These are phyloP conservation scores for Inonotus hispidus DNA, from an alignment of 1,284 basidiomycete genomes.

Conservation along the genomic window DNA sequence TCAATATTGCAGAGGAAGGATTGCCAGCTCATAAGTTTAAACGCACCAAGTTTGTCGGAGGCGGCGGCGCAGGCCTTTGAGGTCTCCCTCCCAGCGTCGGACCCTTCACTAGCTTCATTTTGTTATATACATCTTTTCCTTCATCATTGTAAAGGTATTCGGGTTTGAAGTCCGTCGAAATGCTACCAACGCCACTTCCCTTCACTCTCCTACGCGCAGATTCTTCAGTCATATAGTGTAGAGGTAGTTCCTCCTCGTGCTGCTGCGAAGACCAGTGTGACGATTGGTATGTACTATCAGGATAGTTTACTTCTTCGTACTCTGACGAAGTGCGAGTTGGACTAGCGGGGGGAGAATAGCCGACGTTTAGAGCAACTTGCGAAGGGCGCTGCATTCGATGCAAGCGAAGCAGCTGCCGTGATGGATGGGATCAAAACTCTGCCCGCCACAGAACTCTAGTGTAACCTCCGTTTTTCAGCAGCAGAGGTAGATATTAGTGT, in stretches of 20 bases:
- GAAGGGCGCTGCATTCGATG: slow-evolving; percentile 46
- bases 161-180: slow-evolving; percentile 33
- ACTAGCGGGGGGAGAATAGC: slow-evolving; percentile 41
- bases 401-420: slow-evolving; percentile 6
- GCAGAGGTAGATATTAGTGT: neutral
- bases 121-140: slow-evolving; percentile 71
- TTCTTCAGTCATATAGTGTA: slow-evolving; percentile 70
- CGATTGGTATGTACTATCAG: slow-evolving; percentile 24
- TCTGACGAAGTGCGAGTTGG: slow-evolving; percentile 49
- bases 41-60: slow-evolving; percentile 67
- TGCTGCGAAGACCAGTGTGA: slow-evolving; percentile 30
- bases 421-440: neutral
- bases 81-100: slow-evolving; percentile 56
- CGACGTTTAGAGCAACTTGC: slow-evolving; percentile 67
- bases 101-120: slow-evolving; percentile 44
- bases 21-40: slow-evolving; percentile 15
- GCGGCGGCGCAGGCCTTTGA: slow-evolving; percentile 54
- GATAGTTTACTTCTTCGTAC: slow-evolving; percentile 66
- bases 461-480: neutral
- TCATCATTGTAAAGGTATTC: slow-evolving; percentile 50
- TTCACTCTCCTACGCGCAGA: slow-evolving; percentile 55
- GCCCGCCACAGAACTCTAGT: neutral
- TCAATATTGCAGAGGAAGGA: slow-evolving; percentile 12
- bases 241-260: slow-evolving; percentile 53
- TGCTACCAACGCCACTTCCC: slow-evolving; percentile 32